Percentiles rank a stretch among this genome's conserved stretches.
These are phyloP conservation scores for Diaporthe capsici DNA, from an alignment of 2,329 filamentous ascomycete genomes.

Conservation along the genomic window DNA sequence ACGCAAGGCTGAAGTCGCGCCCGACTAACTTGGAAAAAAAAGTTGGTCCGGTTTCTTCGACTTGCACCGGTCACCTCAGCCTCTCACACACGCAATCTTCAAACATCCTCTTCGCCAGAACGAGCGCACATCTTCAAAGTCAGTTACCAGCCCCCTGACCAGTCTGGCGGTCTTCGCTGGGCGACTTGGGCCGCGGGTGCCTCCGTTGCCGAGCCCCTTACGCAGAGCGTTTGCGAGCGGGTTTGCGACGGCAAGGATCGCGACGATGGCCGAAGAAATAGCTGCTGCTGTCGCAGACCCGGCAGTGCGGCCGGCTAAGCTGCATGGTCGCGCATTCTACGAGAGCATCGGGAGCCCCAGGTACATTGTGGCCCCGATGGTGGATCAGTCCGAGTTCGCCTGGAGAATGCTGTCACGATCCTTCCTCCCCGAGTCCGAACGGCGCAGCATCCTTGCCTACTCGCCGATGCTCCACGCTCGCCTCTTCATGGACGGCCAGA, in stretches of 20 bases:
- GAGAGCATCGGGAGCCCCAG: constrained; percentile 94
- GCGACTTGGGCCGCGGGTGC: constrained; percentile 30
- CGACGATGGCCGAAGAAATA: constrained; percentile 41
- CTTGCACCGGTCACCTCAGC: not conserved
- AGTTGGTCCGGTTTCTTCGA: not conserved
- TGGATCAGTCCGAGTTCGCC: constrained; percentile 98
- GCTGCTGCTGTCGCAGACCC: constrained; percentile 36
- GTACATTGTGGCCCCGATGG: constrained; percentile 95
- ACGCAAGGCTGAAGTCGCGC: constrained; percentile 13
- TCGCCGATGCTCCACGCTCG: constrained; percentile 97
- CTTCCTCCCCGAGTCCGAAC: constrained; percentile 79
- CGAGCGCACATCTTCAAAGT: not conserved
- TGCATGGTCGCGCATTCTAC: constrained; percentile 91
- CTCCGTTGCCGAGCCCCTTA: constrained; percentile 10
- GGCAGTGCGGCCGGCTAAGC: constrained; percentile 61
- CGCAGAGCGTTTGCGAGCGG: constrained; percentile 20
- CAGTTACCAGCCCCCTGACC: not conserved
- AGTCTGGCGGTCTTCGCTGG: constrained; percentile 38
- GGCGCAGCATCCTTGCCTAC: constrained; percentile 83
- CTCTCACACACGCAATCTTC: not conserved
- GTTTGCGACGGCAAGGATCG: constrained; percentile 22
- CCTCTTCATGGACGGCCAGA: constrained; percentile 82
- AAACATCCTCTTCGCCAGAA: not conserved
- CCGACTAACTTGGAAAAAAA: not conserved
- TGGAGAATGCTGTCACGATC: constrained; percentile 98